Base-by-base conservation (phyloP, 2,329 filamentous ascomycete genomes). In the Aspergillus viridinutans region DNA sequence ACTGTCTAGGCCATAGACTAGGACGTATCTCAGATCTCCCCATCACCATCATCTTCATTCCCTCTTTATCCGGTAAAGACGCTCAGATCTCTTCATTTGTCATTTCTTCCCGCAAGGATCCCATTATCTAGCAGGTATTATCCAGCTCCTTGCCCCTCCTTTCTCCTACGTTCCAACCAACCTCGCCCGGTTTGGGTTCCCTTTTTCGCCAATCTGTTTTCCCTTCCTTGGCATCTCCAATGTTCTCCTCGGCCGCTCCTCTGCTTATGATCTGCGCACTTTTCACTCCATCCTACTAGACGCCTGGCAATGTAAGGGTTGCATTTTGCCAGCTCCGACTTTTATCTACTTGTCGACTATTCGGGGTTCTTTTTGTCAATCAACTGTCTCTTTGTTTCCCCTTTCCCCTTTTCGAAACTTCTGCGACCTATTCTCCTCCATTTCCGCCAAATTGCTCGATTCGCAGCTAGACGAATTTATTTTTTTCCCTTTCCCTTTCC, bases 321-420 rank as follows among this genome's bases (percentile, higher is more conserved):
- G 21, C 21, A 23, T 47, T 47, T 17, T 26, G 6, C 43, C 23
- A 26, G 4, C 21, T 47, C 20, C n/a, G 8, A 20, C 43, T 26
- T 17, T 47, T 47, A 9, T 10, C 8, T 45, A 8, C 23, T 25
- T 25, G 3, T 47, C 43, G 43, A 47, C 12, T 14, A 47, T 23
- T 14, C 43, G 21, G 23, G 20, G 56, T 47, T 54, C 55, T 57
- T 43, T 32, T 58, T 54, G 45, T 49, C 42, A 57, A 62, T 63
- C 59, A 60, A 59, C 42, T 54, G 45, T 54, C 54, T 49, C 58
- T 57, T 54, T 56, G 59, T 54, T 64, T 25, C 58, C 28, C 54
- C 52, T 57, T 58, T 53, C 53, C 53, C 60, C 62, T 61, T 62
- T 57, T 48, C 50, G 20, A 47, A 26, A 6, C 10, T 23, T 25